Percentiles rank a stretch among this genome's conserved stretches.
phyloP scores from a whole-genome alignment of 441 rosid species.

The Croton laevigatus region DNA sequence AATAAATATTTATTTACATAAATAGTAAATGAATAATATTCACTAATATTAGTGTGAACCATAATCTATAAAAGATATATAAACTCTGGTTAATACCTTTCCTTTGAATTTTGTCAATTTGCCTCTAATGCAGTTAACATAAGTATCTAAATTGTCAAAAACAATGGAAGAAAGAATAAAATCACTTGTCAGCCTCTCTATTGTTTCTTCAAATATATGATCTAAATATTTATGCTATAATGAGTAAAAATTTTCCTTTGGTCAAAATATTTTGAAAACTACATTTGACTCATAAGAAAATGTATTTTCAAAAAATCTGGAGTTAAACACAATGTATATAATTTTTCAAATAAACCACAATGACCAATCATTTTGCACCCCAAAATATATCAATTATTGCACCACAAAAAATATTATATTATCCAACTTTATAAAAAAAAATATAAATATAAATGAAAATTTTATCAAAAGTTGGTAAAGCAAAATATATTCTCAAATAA shows the following conservation, averaged over 20 bases:
- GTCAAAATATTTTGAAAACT: not conserved
- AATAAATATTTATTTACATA: too few relatives aligned
- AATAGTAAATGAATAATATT: too few relatives aligned
- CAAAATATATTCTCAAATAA: not conserved
- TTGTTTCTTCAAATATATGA: not conserved
- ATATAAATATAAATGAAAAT: not conserved
- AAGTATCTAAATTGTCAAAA: not conserved
- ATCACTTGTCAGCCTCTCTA: not conserved
- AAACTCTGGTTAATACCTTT: not conserved
- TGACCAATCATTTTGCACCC: not conserved
- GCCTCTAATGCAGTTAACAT: not conserved
- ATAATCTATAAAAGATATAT: too few relatives aligned
- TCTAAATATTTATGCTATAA: not conserved
- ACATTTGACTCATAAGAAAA: not conserved
- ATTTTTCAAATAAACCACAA: not conserved
- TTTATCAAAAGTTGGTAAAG: not conserved
- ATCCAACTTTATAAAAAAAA: not conserved
- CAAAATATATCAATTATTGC: not conserved
- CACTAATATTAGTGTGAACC: too few relatives aligned
- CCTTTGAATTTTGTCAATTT: not conserved
- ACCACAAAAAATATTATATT: not conserved
- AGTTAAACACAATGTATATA: not conserved
- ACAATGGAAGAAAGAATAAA: not conserved
- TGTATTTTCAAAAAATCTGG: not conserved
- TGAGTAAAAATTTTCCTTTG: not conserved